A percentile compares a stretch with the other conserved stretches of the same genome.
Evolutionary conservation across 2,329 filamentous ascomycete genomes (phyloP).

Genomic region (Venturia aucupariae): DNA sequence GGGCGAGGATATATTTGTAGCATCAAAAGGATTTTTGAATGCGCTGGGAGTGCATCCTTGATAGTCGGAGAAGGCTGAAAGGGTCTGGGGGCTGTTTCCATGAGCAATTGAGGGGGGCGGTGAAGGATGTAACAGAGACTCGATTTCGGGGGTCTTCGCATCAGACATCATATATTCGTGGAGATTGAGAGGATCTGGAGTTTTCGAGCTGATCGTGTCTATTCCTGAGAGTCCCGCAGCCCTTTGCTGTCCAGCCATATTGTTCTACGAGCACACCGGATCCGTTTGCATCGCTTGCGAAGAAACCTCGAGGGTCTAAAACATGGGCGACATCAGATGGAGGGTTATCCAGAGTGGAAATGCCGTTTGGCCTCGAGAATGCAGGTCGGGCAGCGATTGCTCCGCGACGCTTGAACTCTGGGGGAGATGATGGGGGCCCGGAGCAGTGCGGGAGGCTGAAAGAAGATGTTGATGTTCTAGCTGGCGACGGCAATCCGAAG

Average conservation of each 20-base stretch:
- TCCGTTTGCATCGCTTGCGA: neutral
- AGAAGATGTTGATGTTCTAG: neutral
- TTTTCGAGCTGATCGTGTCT: neutral
- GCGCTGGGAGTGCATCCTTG: neutral
- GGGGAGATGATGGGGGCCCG: neutral
- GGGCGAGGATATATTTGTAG: neutral
- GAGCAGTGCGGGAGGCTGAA: neutral
- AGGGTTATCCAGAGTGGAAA: neutral
- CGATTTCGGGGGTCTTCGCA: slow-evolving; percentile 6
- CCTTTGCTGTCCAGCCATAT: slow-evolving; percentile 6
- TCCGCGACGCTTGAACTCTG: neutral
- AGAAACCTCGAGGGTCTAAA: neutral
- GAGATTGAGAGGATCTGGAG: slow-evolving; percentile 6
- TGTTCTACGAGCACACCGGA: neutral
- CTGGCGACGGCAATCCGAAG: neutral
- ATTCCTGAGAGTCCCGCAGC: neutral
- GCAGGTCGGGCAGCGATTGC: neutral
- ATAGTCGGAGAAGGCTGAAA: slow-evolving; percentile 6
- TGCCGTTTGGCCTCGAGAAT: neutral
- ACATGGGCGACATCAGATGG: neutral
- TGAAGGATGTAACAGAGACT: neutral
- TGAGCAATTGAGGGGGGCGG: slow-evolving; percentile 3
- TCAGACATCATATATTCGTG: slow-evolving; percentile 14
- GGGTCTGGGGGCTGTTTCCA: slow-evolving; percentile 5
- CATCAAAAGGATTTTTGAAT: neutral